These are phyloP conservation scores for Lignosus rhinocerotis DNA, from an alignment of 1,284 basidiomycete species.

Conservation along the genomic window DNA sequence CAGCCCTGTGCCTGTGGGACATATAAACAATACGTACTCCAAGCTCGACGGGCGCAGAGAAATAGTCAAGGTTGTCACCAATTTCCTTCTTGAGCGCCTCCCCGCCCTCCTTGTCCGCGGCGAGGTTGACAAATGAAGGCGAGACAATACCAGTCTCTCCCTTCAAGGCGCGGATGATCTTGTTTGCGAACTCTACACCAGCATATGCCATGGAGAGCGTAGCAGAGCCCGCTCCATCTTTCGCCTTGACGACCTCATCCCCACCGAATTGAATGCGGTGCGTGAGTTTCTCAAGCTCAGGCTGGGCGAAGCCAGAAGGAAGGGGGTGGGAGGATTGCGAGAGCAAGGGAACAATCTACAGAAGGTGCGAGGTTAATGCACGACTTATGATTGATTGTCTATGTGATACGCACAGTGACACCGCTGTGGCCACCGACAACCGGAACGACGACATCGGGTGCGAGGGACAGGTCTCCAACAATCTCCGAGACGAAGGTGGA, in stretches of 20 bases:
- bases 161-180: slow-evolving; percentile 82
- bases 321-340: slow-evolving; percentile 85
- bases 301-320: slow-evolving; percentile 54
- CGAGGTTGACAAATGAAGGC: slow-evolving; percentile 85
- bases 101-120: slow-evolving; percentile 74
- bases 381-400: slow-evolving; percentile 7
- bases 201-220: slow-evolving; percentile 81
- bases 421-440: slow-evolving; percentile 98
- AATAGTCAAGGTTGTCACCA: slow-evolving; percentile 73
- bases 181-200: slow-evolving; percentile 76
- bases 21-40: slow-evolving; percentile 56
- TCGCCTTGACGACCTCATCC: slow-evolving; percentile 82
- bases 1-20: slow-evolving; percentile 1
- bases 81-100: slow-evolving; percentile 63
- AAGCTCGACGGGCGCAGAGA: slow-evolving; percentile 83
- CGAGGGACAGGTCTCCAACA: slow-evolving; percentile 59
- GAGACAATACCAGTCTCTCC: slow-evolving; percentile 87
- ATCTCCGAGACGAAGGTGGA: slow-evolving; percentile 93
- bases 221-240: slow-evolving; percentile 76
- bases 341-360: slow-evolving; percentile 90
- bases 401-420: slow-evolving; percentile 63
- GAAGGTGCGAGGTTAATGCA: slow-evolving; percentile 2
- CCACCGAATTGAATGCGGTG: slow-evolving; percentile 79
- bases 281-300: slow-evolving; percentile 53
- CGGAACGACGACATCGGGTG: slow-evolving; percentile 78